These are phyloP conservation scores for Colletotrichum kahawae DNA, from an alignment of 2,329 filamentous ascomycete genomes.

Conservation along the genomic window DNA sequence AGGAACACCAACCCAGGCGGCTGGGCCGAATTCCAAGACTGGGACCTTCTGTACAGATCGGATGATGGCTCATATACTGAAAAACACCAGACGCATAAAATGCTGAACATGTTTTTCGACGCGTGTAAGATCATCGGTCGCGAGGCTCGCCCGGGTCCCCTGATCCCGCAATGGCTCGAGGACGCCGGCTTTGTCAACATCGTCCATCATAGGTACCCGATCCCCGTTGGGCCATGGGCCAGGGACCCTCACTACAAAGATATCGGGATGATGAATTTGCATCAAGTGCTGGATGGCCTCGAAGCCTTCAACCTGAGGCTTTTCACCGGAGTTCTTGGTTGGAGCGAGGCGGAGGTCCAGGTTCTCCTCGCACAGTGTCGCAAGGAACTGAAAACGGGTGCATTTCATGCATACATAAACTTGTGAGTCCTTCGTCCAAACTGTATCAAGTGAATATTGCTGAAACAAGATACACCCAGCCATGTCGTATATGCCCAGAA, in stretches of 20 bases:
- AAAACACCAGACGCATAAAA: constrained; percentile 1
- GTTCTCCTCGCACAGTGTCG: constrained; percentile 30
- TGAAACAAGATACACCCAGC: neutral
- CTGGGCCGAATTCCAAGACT: constrained; percentile 31
- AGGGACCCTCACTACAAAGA: constrained; percentile 34
- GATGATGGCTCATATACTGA: constrained; percentile 26
- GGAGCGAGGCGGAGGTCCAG: constrained; percentile 30
- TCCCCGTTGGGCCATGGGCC: constrained; percentile 41
- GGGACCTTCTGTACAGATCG: constrained; percentile 20
- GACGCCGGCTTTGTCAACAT: constrained; percentile 43
- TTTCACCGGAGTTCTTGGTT: constrained; percentile 33
- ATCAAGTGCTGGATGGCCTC: constrained; percentile 23
- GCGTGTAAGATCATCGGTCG: constrained; percentile 28
- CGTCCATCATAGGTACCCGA: constrained; percentile 31
- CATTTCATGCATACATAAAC: constrained; percentile 28
- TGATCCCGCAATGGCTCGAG: constrained; percentile 33
- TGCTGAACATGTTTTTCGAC: constrained; percentile 18
- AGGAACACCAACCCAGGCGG: constrained; percentile 39
- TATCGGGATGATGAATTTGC: constrained; percentile 28
- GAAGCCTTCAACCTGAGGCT: constrained; percentile 28
- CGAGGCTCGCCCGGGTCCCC: constrained; percentile 33
- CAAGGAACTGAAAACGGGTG: constrained; percentile 31
- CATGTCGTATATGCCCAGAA: neutral
- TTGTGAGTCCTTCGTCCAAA: constrained; percentile 14
- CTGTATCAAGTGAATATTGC: accelerated